Evolutionary conservation across 495 filamentous ascomycete genomes (phyloP), one percentile per base, ranked within the genome.

Genomic region (Massariosphaeria phaeospora): DNA sequence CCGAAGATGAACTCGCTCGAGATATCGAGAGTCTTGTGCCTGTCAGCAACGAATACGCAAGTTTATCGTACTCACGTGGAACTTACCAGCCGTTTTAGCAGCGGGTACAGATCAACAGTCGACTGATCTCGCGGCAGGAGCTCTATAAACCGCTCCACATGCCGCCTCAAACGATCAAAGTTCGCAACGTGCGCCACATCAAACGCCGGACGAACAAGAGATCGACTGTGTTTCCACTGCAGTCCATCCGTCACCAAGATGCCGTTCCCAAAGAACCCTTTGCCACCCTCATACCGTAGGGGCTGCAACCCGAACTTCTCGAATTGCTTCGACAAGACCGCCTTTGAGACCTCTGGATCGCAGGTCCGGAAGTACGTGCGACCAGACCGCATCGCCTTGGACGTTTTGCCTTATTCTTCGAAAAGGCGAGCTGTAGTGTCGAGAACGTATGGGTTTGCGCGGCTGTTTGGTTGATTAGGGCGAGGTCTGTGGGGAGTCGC

Each of bases 331-430:
- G 88, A 84, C 1, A 95, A 74, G 3, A 95, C 70, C 0, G 88
- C 83, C 64, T 95, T 91, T 68, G 95, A 76, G 67, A 94, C 95
- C 62, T 91, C 84, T 0, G 86, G 89, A 39, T 93, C 86, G 44
- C 70, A 72, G 1, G 88, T 55, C 18, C 24, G 36, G 17, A 47
- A 36, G 23, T 20, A 3, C 4, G 15, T 21, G 2, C 12, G 42
- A n/a, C 49, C 38, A 4, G 12, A 17, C 2, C 15, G 25, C 10
- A 3, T 42, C 3, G 26, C 21, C 20, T 43, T 30, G 26, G 21
- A 52, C 15, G 49, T 52, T 15, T 31, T 44, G 1, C 49, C 48
- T 11, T 51, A 29, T 29, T 44, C 15, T 1, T 31, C 23, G 18
- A 52, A 44, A 25, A 52, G 36, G 9, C 26, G 13, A 2, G 2